Evolutionary conservation across 1,139 yeast species (phyloP).

Genomic region (Candida buenavistaensis): DNA sequence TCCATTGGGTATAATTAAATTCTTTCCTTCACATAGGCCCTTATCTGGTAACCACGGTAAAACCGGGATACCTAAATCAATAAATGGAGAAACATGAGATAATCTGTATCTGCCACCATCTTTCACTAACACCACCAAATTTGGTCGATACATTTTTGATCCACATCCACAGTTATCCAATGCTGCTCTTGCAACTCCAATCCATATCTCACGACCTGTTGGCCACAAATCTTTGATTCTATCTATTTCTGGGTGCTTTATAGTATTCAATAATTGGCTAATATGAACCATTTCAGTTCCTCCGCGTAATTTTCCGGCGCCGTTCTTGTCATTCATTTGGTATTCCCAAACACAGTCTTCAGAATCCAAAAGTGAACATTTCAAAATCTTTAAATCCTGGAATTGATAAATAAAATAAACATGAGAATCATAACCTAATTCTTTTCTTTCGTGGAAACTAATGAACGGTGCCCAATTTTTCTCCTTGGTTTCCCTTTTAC

Average conservation of each 20-base stretch:
- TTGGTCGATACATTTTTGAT: constrained; percentile 45
- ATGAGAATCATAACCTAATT: constrained; percentile 18
- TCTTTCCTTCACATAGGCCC: constrained; percentile 23
- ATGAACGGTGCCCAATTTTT: constrained; percentile 20
- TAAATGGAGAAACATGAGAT: constrained; percentile 32
- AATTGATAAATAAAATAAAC: constrained; percentile 29
- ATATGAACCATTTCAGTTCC: constrained; percentile 27
- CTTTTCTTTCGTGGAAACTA: constrained; percentile 1
- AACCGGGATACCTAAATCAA: constrained; percentile 32
- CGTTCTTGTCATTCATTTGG: constrained; percentile 14
- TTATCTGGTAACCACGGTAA: constrained; percentile 30
- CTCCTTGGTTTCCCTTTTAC: constrained; percentile 18
- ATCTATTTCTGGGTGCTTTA: constrained; percentile 10
- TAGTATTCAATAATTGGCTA: constrained; percentile 15
- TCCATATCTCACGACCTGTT: constrained; percentile 37
- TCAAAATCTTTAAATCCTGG: constrained; percentile 24
- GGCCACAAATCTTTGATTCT: constrained; percentile 21
- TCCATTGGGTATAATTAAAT: constrained; percentile 39
- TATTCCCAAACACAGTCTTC: constrained; percentile 11
- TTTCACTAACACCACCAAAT: constrained; percentile 36
- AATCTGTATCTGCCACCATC: constrained; percentile 38
- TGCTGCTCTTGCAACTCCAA: constrained; percentile 50
- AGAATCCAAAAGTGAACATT: constrained; percentile 20
- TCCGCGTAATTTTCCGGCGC: constrained; percentile 31
- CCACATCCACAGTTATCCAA: constrained; percentile 49